These are phyloP conservation scores for Selenicereus undatus DNA, from an alignment of 148 eudicot species.

Conservation along the genomic window DNA sequence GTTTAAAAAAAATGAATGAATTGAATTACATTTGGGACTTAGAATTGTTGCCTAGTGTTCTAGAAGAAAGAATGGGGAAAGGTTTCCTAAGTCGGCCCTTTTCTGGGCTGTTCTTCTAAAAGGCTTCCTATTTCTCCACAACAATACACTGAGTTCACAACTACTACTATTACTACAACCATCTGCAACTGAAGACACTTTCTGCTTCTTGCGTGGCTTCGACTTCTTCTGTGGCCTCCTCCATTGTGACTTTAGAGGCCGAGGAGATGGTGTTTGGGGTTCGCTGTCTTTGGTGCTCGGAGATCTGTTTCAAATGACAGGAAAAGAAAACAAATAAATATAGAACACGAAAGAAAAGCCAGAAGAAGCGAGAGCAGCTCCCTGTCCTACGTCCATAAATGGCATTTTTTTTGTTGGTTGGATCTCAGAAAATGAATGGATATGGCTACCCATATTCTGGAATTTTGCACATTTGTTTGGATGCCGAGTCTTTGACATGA, in stretches of 20 bases:
- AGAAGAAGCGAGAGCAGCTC: too few species aligned
- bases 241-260: constrained; percentile 43
- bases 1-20: constrained; percentile 41
- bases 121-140: constrained; percentile 81
- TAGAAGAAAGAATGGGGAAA: constrained; percentile 46
- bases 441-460: neutral
- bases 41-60: constrained; percentile 11
- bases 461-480: neutral
- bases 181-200: constrained; percentile 24
- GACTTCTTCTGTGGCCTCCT: constrained; percentile 38
- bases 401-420: neutral
- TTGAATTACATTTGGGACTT: constrained; percentile 28
- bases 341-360: neutral
- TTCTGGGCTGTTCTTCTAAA: constrained; percentile 68
- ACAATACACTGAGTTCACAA: constrained; percentile 44
- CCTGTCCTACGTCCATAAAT: neutral
- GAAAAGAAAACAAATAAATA: neutral
- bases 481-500: neutral
- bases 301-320: constrained; percentile 32
- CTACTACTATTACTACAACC: constrained; percentile 16
- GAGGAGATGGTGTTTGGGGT: constrained; percentile 90
- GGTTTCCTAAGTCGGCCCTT: constrained; percentile 56
- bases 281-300: constrained; percentile 50
- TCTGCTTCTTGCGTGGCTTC: constrained; percentile 35
- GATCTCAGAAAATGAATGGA: neutral